Percentiles rank a stretch among this genome's conserved stretches.
Evolutionary conservation across 345 rosid species (phyloP).

Genomic region (Corchorus capsularis): DNA sequence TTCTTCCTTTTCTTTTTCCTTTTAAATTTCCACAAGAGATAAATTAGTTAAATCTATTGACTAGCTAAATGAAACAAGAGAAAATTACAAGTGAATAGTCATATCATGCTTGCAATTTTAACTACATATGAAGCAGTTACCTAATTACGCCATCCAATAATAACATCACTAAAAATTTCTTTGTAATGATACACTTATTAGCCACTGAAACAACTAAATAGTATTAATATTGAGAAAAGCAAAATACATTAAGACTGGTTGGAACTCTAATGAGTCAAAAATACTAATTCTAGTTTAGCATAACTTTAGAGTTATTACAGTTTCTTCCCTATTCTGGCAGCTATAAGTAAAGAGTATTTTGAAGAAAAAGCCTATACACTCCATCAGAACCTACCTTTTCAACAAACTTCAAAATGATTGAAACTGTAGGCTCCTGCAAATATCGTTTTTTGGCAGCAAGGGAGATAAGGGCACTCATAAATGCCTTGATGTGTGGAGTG

Average conservation of each 20-base stretch:
- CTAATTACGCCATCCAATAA: neutral
- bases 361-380: constrained; percentile 2
- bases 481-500: constrained; percentile 60
- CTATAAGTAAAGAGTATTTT: neutral
- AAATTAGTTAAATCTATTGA: too few relatives aligned
- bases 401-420: constrained; percentile 64
- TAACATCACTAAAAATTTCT: neutral
- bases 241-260: neutral
- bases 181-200: constrained; percentile 5
- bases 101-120: neutral
- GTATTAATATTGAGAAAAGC: neutral
- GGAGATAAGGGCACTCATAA: constrained; percentile 55
- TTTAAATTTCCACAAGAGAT: too few relatives aligned
- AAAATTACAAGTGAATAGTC: neutral
- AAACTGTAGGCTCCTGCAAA: constrained; percentile 89
- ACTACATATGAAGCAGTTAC: too few relatives aligned
- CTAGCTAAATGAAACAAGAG: neutral
- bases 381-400: constrained; percentile 57
- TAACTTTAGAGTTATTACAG: neutral
- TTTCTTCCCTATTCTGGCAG: neutral
- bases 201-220: neutral
- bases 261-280: constrained; percentile 2
- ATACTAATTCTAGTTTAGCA: constrained; percentile 4
- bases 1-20: too few relatives aligned
- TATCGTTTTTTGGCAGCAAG: constrained; percentile 81